Evolutionary conservation across 2,329 filamentous ascomycete species (phyloP).

Genomic region (Neocatenulostroma microsporum): DNA sequence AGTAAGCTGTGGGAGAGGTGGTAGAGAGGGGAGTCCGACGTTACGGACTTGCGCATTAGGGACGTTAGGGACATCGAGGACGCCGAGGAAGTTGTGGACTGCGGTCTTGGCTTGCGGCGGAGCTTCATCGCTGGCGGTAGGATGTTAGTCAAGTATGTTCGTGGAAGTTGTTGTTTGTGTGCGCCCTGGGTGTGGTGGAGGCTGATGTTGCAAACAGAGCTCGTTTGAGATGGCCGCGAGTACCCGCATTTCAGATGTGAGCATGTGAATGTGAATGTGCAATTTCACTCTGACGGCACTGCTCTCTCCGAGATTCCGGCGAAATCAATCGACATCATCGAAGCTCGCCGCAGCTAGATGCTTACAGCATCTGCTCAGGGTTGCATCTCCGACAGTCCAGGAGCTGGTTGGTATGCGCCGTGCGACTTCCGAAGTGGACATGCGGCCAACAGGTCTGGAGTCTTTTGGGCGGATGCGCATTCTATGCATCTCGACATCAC

Average conservation of each 20-base stretch:
- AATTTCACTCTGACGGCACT: background rate
- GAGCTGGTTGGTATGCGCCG: too few species aligned
- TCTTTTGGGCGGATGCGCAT: too few species aligned
- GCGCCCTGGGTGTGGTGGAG: background rate
- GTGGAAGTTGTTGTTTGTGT: background rate
- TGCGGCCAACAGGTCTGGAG: too few species aligned
- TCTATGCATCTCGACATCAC: background rate
- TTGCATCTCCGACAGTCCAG: too few species aligned
- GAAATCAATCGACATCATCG: background rate
- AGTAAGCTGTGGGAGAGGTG: background rate
- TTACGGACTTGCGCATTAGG: conserved; percentile 1
- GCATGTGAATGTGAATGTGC: background rate
- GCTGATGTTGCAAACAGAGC: background rate
- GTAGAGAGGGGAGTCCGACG: background rate
- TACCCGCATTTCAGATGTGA: background rate
- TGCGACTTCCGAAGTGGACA: too few species aligned
- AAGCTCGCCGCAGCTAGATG: background rate
- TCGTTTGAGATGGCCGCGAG: background rate
- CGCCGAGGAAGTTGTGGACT: too few species aligned
- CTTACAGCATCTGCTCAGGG: too few species aligned
- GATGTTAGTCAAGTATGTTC: too few species aligned
- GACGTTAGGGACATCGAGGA: background rate
- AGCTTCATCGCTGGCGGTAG: background rate
- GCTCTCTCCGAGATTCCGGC: background rate
- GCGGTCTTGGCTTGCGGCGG: background rate